Evolutionary conservation across 2,329 filamentous ascomycete species (phyloP), one percentile per base, ranked within the genome.

Genomic region (Dryadomyces quercivorus): DNA sequence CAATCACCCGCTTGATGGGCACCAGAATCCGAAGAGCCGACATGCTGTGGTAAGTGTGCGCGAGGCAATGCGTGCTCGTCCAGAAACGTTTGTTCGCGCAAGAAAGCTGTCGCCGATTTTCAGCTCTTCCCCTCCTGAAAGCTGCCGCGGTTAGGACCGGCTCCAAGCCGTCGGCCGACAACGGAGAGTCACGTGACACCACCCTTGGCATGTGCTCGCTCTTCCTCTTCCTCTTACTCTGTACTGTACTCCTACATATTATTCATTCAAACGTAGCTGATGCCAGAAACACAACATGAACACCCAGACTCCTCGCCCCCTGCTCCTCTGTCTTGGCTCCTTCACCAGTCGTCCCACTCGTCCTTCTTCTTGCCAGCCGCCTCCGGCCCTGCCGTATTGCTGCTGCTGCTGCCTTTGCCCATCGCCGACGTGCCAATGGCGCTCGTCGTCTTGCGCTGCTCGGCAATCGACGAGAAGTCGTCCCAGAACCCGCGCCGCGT

Each of bases 401-500:
- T 34, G 40, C 59, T 64, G 55, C 66, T 70, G 52, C 66, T 69
- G 43, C 76, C 74, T 69, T 76, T 79, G 38, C 76, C 75, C 76
- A 82, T 81, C 20, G 78, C 78, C 56, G 76, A 73, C 20, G 79
- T 82, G 36, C 79, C 79, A 57, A 82, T 78, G 2, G 78, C 71
- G 61, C 71, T 78, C 55, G 70, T 69, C 18, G 58, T 56, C 58
- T 63, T 64, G 56, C 71, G 69, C 63, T 79, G 74, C 70, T 85
- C 78, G 0, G 82, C 85, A 26, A 85, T 68, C 31, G 78, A 81
- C 0, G 89, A 85, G 69, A 97, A 95, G 61, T 86, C 85, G 66
- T 95, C 91, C 91, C 91, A 96, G 70, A 95, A 95, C 61, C 87
- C 85, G 66, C 85, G 85, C 69, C 84, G 86, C 78, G 67, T 85